phyloP scores from a whole-genome alignment of 768 basidiomycete species.

The Mycena leptocephala region DNA sequence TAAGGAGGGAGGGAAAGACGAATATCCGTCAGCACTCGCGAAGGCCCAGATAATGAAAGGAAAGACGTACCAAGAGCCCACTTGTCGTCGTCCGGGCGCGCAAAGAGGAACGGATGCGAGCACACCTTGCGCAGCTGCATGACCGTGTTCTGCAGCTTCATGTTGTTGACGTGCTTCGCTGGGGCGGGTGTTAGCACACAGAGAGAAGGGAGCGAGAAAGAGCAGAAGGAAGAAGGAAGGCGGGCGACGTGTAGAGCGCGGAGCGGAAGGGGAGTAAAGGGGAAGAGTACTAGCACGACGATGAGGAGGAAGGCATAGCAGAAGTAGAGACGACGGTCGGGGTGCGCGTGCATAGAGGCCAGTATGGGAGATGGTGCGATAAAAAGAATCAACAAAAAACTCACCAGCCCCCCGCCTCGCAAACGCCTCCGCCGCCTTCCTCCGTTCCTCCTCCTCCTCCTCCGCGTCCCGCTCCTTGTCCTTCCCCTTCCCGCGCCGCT shows the following conservation, averaged over 20 bases:
- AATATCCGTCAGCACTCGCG: not conserved
- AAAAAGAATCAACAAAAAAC: slow-evolving; percentile 24
- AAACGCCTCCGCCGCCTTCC: slow-evolving; percentile 67
- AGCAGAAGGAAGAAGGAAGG: not conserved
- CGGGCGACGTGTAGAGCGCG: too few relatives aligned
- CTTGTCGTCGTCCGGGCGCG: slow-evolving; percentile 21
- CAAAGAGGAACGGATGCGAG: slow-evolving; percentile 93
- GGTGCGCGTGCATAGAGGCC: too few relatives aligned
- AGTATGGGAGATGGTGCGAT: not conserved
- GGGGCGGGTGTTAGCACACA: not conserved
- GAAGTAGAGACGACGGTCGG: too few relatives aligned
- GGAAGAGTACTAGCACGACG: too few relatives aligned
- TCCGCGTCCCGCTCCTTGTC: slow-evolving; percentile 35
- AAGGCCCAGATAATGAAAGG: not conserved
- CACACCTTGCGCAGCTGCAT: slow-evolving; percentile 99
- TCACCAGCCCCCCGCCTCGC: slow-evolving; percentile 75
- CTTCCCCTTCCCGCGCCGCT: slow-evolving; percentile 52
- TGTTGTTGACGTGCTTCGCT: slow-evolving; percentile 93
- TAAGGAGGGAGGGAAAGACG: too few relatives aligned
- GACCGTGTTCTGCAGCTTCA: slow-evolving; percentile 94
- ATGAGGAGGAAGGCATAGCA: not conserved
- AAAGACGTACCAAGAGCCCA: slow-evolving; percentile 8
- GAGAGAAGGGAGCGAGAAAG: not conserved
- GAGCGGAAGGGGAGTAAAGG: too few relatives aligned
- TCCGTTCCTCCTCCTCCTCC: slow-evolving; percentile 51